Evolutionary conservation across 2,329 filamentous ascomycete genomes (phyloP), one percentile per base, ranked within the genome.

Genomic region (Xylariaceae sp.): DNA sequence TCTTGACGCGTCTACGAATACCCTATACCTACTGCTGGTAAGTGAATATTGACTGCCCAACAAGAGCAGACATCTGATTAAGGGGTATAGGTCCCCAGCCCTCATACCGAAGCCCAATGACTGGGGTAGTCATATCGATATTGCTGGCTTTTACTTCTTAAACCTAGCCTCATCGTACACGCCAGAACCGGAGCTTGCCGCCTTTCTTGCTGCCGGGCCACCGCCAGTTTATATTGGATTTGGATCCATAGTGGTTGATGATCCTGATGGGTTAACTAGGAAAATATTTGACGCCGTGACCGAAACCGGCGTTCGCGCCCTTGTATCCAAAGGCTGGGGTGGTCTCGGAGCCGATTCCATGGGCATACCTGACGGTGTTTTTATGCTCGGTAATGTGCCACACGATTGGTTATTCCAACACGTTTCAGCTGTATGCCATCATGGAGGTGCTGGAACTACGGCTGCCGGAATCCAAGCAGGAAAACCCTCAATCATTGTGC

Each of bases 21-120:
- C 90, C 92, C 0, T 89, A 89, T 62, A 95, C 92, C 0, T 97
- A 96, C 67, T 94, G 91, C 71, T 96, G 92, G 91, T 67, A 71
- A 71, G 72, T 70, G 1, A 49, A 41, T 2, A 13, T 4, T 13
- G 7, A 22, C 18, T n/a, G 22, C 19, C 13, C 5, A 9, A 26
- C 26, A 13, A n/a, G 36, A 19, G 46, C 3, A 19, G 36, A n/a
- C 46, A 22, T 10, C 42, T 59, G 21, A 54, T 36, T 10, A 43
- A 37, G 37, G 32, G 26, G 36, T 29, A 26, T 15, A 65, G 68
- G 68, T 72, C 70, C 29, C 69, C 69, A 6, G 65, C 67, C 13
- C 70, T 81, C 15, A 76, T 80, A 5, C 75, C 78, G 1, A 80
- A 80, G 58, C 78, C 78, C 5, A 70, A 69, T 18, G 78, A 81